Evolutionary conservation across 1,139 yeast genomes (phyloP).

Genomic region (Debaryomyces coudertii): DNA sequence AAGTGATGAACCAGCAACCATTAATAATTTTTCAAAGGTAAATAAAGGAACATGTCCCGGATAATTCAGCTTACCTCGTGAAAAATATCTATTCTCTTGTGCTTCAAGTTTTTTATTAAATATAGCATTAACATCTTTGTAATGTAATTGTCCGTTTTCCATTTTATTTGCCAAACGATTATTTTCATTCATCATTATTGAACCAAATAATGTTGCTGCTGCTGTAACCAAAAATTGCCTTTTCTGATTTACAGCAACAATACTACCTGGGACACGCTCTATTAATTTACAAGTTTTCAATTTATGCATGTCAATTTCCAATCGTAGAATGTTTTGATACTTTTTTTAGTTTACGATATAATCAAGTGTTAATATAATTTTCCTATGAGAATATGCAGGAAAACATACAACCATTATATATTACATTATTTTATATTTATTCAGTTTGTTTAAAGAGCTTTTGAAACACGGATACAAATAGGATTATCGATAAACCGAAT

Average conservation of each 20-base stretch:
- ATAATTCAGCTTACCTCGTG: constrained; percentile 54
- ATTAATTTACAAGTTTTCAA: background rate
- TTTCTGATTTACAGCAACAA: constrained; percentile 8
- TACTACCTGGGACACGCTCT: background rate
- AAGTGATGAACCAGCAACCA: constrained; percentile 77
- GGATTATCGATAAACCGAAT: constrained; percentile 6
- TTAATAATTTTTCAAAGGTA: constrained; percentile 58
- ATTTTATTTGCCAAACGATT: constrained; percentile 59
- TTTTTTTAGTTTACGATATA: no score
- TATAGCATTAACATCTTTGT: constrained; percentile 37
- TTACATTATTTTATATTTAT: background rate
- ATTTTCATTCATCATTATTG: constrained; percentile 48
- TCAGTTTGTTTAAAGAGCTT: background rate
- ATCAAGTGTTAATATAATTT: background rate
- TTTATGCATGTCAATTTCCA: constrained; percentile 1
- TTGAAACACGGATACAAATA: constrained; percentile 7
- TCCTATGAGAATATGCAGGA: background rate
- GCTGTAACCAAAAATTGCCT: constrained; percentile 16
- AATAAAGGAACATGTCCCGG: constrained; percentile 84
- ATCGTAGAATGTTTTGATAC: background rate
- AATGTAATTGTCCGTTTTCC: constrained; percentile 58
- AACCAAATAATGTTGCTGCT: constrained; percentile 23
- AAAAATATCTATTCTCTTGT: constrained; percentile 33
- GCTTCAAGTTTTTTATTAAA: constrained; percentile 31
- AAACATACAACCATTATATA: background rate